Evolutionary conservation across 495 filamentous ascomycete genomes (phyloP).

Genomic region (Schizothecium vesticola): DNA sequence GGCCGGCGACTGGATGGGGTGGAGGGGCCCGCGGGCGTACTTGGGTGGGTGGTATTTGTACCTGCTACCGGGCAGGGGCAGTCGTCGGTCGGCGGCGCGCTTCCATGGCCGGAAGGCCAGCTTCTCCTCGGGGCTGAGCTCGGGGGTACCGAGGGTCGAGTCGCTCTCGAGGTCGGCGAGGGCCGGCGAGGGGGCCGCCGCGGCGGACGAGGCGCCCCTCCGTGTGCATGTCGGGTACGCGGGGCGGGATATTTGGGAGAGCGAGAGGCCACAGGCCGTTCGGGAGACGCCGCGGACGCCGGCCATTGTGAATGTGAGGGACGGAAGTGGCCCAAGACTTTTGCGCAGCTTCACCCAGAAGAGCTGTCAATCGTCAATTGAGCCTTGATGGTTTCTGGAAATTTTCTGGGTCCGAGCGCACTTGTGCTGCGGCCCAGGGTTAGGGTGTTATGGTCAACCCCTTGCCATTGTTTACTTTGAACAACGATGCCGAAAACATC

Average conservation of each 20-base stretch:
- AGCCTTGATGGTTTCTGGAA: background rate
- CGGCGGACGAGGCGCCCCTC: conserved; percentile 37
- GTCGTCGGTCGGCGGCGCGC: conserved; percentile 38
- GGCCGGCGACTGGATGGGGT: conserved; percentile 81
- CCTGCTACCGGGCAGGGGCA: conserved; percentile 35
- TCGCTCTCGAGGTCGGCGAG: conserved; percentile 37
- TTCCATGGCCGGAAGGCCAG: conserved; percentile 36
- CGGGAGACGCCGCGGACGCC: conserved; percentile 29
- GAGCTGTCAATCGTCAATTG: background rate
- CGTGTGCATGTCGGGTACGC: conserved; percentile 20
- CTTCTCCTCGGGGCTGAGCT: conserved; percentile 30
- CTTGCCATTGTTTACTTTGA: background rate
- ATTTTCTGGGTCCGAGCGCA: conserved; percentile 14
- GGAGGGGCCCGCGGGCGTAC: conserved; percentile 87
- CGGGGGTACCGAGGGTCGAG: conserved; percentile 30
- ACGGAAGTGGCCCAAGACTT: background rate
- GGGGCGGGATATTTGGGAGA: conserved; percentile 22
- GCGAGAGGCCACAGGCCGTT: conserved; percentile 23
- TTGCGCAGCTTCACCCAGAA: conserved; percentile 18
- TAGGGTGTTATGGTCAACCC: conserved; percentile 9
- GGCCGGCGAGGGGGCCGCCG: conserved; percentile 14
- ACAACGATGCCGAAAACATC: background rate
- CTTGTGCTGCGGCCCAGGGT: conserved; percentile 14
- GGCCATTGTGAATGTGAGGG: conserved; percentile 22
- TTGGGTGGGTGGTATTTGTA: conserved; percentile 91